Evolutionary conservation across 2,329 filamentous ascomycete species (phyloP).

Genomic region (Phialophora tarda): DNA sequence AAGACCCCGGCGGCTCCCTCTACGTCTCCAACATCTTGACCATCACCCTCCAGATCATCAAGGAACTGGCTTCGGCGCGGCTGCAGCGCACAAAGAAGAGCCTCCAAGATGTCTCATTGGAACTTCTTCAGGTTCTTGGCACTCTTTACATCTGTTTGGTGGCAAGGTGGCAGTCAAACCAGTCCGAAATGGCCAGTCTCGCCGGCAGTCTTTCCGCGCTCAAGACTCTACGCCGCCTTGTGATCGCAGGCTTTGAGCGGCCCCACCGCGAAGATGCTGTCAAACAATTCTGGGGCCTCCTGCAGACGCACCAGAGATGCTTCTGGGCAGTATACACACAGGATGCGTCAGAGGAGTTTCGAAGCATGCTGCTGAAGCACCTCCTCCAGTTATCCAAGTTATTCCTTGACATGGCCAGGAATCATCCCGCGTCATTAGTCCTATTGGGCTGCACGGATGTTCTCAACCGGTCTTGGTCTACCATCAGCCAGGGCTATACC

Average conservation of each 20-base stretch:
- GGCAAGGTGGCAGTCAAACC: constrained; percentile 60
- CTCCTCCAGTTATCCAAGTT: constrained; percentile 89
- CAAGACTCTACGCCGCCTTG: constrained; percentile 77
- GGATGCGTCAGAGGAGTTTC: constrained; percentile 55
- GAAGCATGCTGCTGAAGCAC: constrained; percentile 79
- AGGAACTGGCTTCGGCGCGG: constrained; percentile 83
- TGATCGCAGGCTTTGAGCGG: constrained; percentile 81
- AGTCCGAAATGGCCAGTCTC: constrained; percentile 62
- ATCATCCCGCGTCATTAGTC: constrained; percentile 81
- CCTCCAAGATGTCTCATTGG: constrained; percentile 77
- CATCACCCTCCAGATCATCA: constrained; percentile 77
- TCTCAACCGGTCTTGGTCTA: constrained; percentile 81
- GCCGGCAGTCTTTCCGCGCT: constrained; percentile 70
- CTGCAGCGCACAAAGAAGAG: constrained; percentile 75
- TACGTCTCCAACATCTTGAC: constrained; percentile 38
- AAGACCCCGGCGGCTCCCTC: constrained; percentile 21
- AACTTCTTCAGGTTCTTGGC: constrained; percentile 79
- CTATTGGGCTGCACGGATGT: constrained; percentile 78
- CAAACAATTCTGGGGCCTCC: constrained; percentile 77
- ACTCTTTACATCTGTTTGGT: constrained; percentile 79
- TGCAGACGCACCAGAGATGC: constrained; percentile 76
- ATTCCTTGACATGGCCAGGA: constrained; percentile 81
- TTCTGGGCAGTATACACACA: constrained; percentile 70
- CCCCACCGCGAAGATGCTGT: constrained; percentile 80
- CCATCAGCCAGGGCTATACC: constrained; percentile 60